phyloP scores from a whole-genome alignment of 2,329 filamentous ascomycete genomes.

The Xenoacremonium recifei region DNA sequence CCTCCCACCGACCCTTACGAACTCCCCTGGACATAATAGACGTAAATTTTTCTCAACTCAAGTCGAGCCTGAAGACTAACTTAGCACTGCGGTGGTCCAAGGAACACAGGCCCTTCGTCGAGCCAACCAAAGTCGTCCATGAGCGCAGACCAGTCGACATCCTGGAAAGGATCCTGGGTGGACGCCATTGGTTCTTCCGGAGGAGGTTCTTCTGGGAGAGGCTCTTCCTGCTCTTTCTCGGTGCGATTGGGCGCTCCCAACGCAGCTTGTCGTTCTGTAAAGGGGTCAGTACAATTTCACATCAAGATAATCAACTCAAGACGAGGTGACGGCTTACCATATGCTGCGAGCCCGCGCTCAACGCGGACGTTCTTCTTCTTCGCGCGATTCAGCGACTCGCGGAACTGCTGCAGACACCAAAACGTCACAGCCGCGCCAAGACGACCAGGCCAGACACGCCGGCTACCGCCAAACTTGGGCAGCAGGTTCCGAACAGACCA shows the following conservation, averaged over 20 bases:
- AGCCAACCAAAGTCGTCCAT: slow-evolving; percentile 51
- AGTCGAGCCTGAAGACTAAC: no score
- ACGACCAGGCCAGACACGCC: slow-evolving; percentile 42
- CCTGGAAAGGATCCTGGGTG: slow-evolving; percentile 37
- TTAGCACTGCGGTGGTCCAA: slow-evolving; percentile 24
- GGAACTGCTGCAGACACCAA: slow-evolving; percentile 49
- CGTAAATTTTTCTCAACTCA: no score
- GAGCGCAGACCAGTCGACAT: slow-evolving; percentile 50
- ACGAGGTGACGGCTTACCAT: slow-evolving; percentile 21
- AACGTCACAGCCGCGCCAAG: slow-evolving; percentile 49
- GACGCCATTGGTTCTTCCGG: slow-evolving; percentile 18
- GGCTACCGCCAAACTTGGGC: slow-evolving; percentile 38
- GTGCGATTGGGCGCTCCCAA: no score
- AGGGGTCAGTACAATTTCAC: neutral
- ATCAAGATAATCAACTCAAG: neutral
- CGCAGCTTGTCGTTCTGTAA: no score
- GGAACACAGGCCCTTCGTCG: slow-evolving; percentile 28
- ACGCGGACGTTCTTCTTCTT: slow-evolving; percentile 30
- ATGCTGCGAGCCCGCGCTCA: slow-evolving; percentile 29
- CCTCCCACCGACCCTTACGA: no score
- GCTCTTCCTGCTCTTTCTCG: slow-evolving; percentile 2
- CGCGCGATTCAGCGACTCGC: slow-evolving; percentile 39
- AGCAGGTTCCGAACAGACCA: slow-evolving; percentile 41
- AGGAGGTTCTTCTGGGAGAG: slow-evolving; percentile 2
- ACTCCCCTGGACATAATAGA: no score